A percentile compares a stretch with the other conserved stretches of the same genome.
Conservation (phyloP, 2,329 filamentous ascomycete genomes). For the Ascochyta rabiei region DNA sequence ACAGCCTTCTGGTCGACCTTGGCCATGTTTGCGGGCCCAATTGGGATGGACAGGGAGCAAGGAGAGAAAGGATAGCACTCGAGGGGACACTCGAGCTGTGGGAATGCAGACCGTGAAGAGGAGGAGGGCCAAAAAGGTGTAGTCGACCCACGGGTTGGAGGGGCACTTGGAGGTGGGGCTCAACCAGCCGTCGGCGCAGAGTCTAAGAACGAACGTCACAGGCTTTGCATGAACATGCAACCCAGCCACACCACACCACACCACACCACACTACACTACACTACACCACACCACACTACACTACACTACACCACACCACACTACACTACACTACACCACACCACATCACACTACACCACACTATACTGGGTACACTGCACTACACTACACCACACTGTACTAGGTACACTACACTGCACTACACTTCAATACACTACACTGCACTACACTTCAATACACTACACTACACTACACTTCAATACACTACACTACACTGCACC, state of each 20-base stretch:
- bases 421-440: too few species aligned
- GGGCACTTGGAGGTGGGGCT: conserved; percentile 33
- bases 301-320: too few species aligned
- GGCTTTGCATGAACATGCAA: conserved; percentile 20
- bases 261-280: too few species aligned
- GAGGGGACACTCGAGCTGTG: conserved; percentile 7
- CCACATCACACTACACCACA: too few species aligned
- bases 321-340: too few species aligned
- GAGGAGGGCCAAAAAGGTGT: conserved; percentile 9
- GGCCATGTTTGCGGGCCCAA: conserved; percentile 59
- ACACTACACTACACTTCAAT: too few species aligned
- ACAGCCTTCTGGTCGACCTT: conserved; percentile 73
- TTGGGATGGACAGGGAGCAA: conserved; percentile 14
- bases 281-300: too few species aligned
- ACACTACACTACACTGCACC: not conserved
- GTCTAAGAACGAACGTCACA: conserved; percentile 29
- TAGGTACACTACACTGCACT: too few species aligned
- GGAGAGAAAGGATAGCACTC: conserved; percentile 1
- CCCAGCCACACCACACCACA: conserved; percentile 20
- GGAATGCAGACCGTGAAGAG: not conserved
- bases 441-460: too few species aligned
- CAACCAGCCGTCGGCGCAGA: conserved; percentile 20
- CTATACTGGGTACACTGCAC: too few species aligned
- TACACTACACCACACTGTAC: too few species aligned
- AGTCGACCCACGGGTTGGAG: conserved; percentile 29